Conservation (phyloP, 2,329 filamentous ascomycete genomes). For the Epichloe festucae region DNA sequence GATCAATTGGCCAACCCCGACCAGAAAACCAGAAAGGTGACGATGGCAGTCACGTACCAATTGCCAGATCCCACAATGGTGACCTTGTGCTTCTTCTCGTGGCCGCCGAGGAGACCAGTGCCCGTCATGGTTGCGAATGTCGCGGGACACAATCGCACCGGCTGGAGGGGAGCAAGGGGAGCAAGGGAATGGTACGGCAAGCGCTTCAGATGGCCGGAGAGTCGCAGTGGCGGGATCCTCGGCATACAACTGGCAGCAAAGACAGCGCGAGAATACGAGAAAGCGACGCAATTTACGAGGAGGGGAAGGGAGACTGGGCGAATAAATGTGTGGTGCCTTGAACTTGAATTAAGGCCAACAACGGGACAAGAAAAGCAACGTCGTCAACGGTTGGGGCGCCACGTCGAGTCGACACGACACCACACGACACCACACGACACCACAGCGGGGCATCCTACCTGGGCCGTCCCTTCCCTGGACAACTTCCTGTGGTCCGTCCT, state of each 20-base stretch:
- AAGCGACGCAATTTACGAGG: neutral
- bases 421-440: neutral
- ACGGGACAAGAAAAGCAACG: neutral
- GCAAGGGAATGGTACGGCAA: neutral
- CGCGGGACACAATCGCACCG: constrained; percentile 2
- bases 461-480: neutral
- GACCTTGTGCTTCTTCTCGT: constrained; percentile 74
- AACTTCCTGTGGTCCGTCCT: neutral
- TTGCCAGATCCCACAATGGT: constrained; percentile 93
- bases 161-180: neutral
- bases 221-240: neutral
- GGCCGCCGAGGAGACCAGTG: constrained; percentile 27
- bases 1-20: neutral
- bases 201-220: neutral
- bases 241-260: constrained; percentile 2
- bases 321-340: neutral
- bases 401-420: neutral
- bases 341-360: neutral
- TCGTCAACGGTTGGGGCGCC: neutral
- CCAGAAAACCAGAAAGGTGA: neutral
- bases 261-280: neutral
- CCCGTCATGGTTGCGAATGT: constrained; percentile 19
- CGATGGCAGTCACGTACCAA: constrained; percentile 47
- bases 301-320: neutral
- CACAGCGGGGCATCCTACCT: neutral